Base-by-base conservation (phyloP, 2,329 filamentous ascomycete genomes). In the Beauveria sp. region DNA sequence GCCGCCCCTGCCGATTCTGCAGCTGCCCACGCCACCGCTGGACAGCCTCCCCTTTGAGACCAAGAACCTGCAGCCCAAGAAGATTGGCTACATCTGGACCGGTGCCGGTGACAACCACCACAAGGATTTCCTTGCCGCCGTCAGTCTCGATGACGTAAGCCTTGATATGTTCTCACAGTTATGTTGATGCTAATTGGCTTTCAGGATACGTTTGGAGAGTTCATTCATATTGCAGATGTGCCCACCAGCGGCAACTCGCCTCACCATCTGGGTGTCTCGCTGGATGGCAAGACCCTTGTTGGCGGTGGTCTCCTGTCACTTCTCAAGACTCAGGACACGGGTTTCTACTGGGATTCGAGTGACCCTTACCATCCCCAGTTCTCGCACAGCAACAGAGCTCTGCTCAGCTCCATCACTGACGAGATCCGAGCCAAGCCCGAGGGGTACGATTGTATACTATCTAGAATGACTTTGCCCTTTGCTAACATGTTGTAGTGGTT, bases 81-180 rank as follows among this genome's bases (percentile, higher is more conserved):
- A 86, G 75, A 83, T 86, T 68, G 84, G 83, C 0, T 86, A 86
- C 71, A 86, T 86, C 73, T 86, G 82, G 82, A 85, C 82, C 58
- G 83, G 79, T 20, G 76, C 84, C 40, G 84, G 81, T 42, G 83
- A 86, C 67, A 86, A 86, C 67, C 67, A 78, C 52, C 83, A 86
- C 71, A 80, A 80, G 68, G 79, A 86, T 65, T 86, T 86, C 70
- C 70, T 86, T 49, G 81, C 81, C 1, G 83, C 83, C 1, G 79
- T 81, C 69, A 82, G 78, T 68, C 77, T 86, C 5, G 83, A 86
- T 65, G 83, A 86, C 74, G 77, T 79, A 14, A 9, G 0, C 50
- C 8, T n/a, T 42, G 24, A 5, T 20, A 5, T 34, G 38, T 40
- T 53, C n/a, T 42, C 9, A 28, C 34, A 20, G 50, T 50, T 65